phyloP scores from a whole-genome alignment of 2,329 filamentous ascomycete species.

The Fusarium domesticum region DNA sequence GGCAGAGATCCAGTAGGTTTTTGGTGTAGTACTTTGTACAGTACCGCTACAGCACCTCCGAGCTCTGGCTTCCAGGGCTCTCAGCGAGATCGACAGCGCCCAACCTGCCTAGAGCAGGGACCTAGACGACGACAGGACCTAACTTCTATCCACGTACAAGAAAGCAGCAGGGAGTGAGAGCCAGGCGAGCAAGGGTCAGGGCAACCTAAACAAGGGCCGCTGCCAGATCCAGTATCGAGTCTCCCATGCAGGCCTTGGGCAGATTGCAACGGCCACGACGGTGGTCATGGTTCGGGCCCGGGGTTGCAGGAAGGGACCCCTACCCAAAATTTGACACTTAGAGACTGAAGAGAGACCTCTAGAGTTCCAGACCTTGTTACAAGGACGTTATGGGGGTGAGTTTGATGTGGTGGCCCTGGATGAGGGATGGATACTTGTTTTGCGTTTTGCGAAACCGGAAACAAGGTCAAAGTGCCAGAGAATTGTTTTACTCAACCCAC shows the following conservation, averaged over 20 bases:
- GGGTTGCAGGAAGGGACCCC: too few relatives aligned
- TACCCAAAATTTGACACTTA: constrained; percentile 17
- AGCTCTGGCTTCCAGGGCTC: background rate
- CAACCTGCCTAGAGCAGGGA: too few relatives aligned
- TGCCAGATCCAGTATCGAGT: constrained; percentile 10
- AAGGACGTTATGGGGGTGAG: too few relatives aligned
- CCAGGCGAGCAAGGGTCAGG: background rate
- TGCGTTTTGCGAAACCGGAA: too few relatives aligned
- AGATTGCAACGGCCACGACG: constrained; percentile 31
- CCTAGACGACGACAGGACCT: background rate
- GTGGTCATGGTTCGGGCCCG: constrained; percentile 29
- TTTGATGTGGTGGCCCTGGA: too few relatives aligned
- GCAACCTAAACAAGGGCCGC: background rate
- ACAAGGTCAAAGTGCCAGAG: too few relatives aligned
- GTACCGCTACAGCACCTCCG: background rate
- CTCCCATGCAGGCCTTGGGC: constrained; percentile 13
- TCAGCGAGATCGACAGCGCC: background rate
- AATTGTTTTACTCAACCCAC: too few relatives aligned
- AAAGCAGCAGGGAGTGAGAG: background rate
- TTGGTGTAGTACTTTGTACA: too few relatives aligned
- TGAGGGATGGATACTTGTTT: too few relatives aligned
- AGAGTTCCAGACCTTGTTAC: constrained; percentile 21
- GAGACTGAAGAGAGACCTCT: constrained; percentile 7
- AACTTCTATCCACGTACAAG: background rate
- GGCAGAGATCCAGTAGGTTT: background rate